Base-by-base conservation (phyloP, 768 basidiomycete genomes). In the Suillus variegatus region DNA sequence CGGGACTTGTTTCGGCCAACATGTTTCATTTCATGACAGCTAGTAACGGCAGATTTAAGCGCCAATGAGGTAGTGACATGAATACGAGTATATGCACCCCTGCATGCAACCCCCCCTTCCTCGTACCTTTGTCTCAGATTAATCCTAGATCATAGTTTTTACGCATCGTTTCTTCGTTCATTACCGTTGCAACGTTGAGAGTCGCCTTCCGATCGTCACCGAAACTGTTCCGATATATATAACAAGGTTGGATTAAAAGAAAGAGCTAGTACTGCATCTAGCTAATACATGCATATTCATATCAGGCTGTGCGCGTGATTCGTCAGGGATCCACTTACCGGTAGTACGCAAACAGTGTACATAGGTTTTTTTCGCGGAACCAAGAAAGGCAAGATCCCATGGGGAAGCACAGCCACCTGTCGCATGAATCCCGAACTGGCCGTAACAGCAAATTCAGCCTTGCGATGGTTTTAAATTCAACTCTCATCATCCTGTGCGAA, bases 401-500 rank as follows among this genome's bases (percentile, higher is more conserved):
- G 70, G 69, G 71, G 74, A 68, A 64, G 69, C 69, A 61, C 75
- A 75, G 75, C 74, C 76, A 77, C 76, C 65, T 46, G 64, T 54
- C 65, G 66, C 63, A 58, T 68, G 68, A 65, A 69, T 64, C 68
- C 68, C 61, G 67, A 69, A 61, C 9, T 38, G 49, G 63, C 55
- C 35, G 22, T 64, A 14, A 61, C 58, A 61, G 66, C 65, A 61
- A 57, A 54, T 63, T 70, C 64, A 67, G 71, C 62, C 55, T 67
- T 62, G 62, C 36, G 36, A 38, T 38, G 36, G 36, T 38, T 38
- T 68, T 63, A 64, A 25, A 32, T 22, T 62, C 51, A 18, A 54
- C 52, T 54, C 52, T 54, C 52, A 54, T 54, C 52, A 54, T 54
- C 51, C 2, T 9, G 14, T 16, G 9, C 51, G 16, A 28, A 25